Conservation (phyloP, 768 basidiomycete genomes). For the Lactarius hengduanensis region DNA sequence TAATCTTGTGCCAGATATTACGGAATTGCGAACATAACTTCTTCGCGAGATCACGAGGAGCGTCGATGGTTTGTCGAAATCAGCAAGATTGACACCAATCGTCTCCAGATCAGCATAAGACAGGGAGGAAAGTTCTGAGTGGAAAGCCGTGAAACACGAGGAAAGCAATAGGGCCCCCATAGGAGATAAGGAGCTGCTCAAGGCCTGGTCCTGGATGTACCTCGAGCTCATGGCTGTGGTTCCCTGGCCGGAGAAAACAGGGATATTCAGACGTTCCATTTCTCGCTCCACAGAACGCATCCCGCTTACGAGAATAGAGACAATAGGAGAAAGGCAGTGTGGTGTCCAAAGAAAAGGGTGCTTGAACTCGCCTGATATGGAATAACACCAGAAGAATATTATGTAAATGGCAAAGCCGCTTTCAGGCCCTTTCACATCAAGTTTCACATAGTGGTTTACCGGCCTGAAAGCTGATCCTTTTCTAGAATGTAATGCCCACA, state of each 20-base stretch:
- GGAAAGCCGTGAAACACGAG: conserved; percentile 52
- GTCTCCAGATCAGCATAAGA: conserved; percentile 38
- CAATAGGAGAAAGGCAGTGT: not conserved
- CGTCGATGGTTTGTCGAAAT: conserved; percentile 44
- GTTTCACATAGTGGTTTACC: no score
- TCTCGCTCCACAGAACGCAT: not conserved
- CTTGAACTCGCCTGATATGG: no score
- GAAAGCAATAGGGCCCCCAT: conserved; percentile 46
- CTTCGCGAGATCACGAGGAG: conserved; percentile 41
- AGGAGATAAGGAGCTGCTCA: conserved; percentile 43
- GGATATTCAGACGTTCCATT: conserved; percentile 37
- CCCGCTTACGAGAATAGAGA: not conserved
- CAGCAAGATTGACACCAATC: conserved; percentile 38
- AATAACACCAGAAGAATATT: no score
- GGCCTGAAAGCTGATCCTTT: no score
- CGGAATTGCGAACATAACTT: conserved; percentile 45
- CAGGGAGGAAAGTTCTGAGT: conserved; percentile 48
- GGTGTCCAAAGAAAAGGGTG: not conserved
- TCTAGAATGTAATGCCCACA: no score
- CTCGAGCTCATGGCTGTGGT: conserved; percentile 37
- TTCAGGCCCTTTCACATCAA: no score
- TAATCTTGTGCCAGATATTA: conserved; percentile 48
- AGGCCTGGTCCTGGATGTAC: conserved; percentile 40
- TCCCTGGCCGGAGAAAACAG: conserved; percentile 60
- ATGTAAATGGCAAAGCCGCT: no score